Evolutionary conservation across 768 basidiomycete species (phyloP), one percentile per base, ranked within the genome.

Genomic region (Leccinum arenicola): DNA sequence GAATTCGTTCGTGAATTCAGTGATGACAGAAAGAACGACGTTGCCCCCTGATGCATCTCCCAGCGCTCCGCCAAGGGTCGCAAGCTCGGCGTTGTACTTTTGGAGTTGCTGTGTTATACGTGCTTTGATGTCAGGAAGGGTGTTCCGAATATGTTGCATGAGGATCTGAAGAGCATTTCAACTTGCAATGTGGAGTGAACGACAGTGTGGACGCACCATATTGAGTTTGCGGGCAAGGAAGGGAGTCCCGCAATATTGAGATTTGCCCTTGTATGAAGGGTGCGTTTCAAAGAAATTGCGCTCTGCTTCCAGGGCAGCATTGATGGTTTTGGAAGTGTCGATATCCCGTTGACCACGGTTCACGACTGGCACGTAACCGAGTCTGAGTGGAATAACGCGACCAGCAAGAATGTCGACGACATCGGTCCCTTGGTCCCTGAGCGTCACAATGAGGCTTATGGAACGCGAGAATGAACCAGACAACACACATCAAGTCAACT

Each of bases 321-420:
- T 77, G 72, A 99, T 99, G 17, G 91, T 75, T 74, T 96, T 97
- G 64, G 85, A 85, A 12, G 80, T 77, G 63, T 99, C 97, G 64
- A 99, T 99, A 74, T 99, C 97, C 51, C 95, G 87, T 72, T 98
- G 97, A 38, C 96, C 95, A 72, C 97, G 87, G 74, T 99, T 99
- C 68, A 99, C 97, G 9, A 99, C 97, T 10, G 97, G 97, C 3
- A 98, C 97, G 70, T 98, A 99, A 54, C 97, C 97, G 45, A 99
- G 77, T 59, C 97, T 88, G 38, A 99, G 82, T 52, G 96, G 97
- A 69, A 98, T 98, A 65, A 99, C 86, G 52, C 97, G 87, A 9
- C 97, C 96, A 4, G 97, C 97, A 51, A 99, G 85, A 72, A 99
- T 98, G 74, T 99, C 97, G 29, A 99, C 95, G 36, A 99, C 97